Conservation (phyloP, 2,329 filamentous ascomycete genomes). For the Malbranchea zuffiana region DNA sequence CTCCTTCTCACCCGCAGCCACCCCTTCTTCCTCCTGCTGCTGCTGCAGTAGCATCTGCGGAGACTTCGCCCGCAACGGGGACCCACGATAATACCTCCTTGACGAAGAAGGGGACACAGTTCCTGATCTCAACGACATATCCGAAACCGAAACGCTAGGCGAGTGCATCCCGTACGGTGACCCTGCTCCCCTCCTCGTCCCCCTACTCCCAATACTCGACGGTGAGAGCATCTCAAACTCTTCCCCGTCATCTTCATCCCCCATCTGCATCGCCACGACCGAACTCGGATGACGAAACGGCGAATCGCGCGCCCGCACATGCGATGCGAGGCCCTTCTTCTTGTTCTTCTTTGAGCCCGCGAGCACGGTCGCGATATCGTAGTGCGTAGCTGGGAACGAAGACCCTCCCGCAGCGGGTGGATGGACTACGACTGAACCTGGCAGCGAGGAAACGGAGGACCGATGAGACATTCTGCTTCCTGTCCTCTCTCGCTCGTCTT, state of each 20-base stretch:
- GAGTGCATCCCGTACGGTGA: constrained; percentile 12
- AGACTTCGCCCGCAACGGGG: constrained; percentile 21
- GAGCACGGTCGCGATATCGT: neutral
- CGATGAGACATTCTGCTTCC: constrained; percentile 9
- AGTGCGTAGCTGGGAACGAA: too few relatives aligned
- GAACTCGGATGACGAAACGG: constrained; percentile 38
- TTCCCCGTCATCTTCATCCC: constrained; percentile 29
- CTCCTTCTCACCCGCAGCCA: constrained; percentile 35
- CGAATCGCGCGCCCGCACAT: constrained; percentile 25
- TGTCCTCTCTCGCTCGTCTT: too few relatives aligned
- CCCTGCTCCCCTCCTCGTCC: constrained; percentile 3
- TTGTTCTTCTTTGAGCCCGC: constrained; percentile 14
- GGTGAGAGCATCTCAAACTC: constrained; percentile 32
- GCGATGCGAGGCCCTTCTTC: constrained; percentile 18
- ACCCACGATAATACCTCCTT: constrained; percentile 26
- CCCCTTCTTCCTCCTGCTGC: constrained; percentile 1
- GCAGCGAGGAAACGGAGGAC: constrained; percentile 34
- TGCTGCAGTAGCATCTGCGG: constrained; percentile 3
- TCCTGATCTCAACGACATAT: constrained; percentile 25
- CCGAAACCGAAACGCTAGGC: constrained; percentile 21
- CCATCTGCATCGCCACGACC: constrained; percentile 30
- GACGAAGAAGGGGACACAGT: constrained; percentile 25
- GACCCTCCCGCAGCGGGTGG: constrained; percentile 16
- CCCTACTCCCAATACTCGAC: constrained; percentile 21
- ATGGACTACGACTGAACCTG: constrained; percentile 29